These are phyloP conservation scores for Trichomonas tenax DNA, from an alignment of 208 protist genomes.

Conservation along the genomic window DNA sequence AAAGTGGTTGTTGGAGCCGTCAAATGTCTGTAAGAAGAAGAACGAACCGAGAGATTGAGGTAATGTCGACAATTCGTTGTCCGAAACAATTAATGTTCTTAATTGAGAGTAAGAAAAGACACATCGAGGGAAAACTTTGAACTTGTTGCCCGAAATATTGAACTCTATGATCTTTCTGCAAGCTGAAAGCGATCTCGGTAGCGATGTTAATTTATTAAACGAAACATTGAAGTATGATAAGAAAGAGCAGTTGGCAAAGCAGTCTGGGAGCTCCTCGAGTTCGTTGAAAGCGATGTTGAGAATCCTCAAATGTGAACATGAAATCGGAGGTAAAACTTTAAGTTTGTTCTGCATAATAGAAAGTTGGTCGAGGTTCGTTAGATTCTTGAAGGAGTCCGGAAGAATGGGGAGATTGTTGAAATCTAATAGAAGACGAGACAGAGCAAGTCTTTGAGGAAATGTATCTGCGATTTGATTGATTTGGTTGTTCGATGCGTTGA, in stretches of 20 bases:
- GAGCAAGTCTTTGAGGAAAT: not conserved
- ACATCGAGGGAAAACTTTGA: not conserved
- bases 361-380: not conserved
- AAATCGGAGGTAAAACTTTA: not conserved
- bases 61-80: not conserved
- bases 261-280: not conserved
- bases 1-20: not conserved
- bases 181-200: not conserved
- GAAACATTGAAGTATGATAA: not conserved
- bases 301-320: not conserved
- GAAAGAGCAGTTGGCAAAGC: not conserved
- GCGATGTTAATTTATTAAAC: not conserved
- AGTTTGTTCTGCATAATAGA: not conserved
- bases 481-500: not conserved
- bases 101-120: not conserved
- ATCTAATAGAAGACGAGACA: not conserved
- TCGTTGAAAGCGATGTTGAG: not conserved
- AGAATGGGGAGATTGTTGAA: not conserved
- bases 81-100: not conserved
- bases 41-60: not conserved
- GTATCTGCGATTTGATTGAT: not conserved
- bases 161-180: not conserved
- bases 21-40: not conserved
- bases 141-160: not conserved
- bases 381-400: not conserved